phyloP scores from a whole-genome alignment of 495 filamentous ascomycete genomes.

The Apodospora peruviana region DNA sequence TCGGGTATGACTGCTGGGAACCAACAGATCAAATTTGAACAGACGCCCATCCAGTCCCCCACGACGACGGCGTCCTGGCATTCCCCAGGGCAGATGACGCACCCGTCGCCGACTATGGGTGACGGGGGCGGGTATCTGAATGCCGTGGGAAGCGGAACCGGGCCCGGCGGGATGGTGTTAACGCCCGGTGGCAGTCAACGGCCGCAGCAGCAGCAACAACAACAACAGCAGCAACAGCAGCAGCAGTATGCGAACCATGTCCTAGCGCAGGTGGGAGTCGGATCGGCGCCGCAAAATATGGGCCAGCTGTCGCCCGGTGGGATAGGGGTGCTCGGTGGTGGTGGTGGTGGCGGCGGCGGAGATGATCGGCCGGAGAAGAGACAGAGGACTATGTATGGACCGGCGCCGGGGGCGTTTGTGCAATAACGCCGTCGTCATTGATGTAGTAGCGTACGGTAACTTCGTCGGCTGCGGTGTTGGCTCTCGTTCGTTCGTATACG shows the following conservation, averaged over 20 bases:
- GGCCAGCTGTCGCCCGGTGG: constrained; percentile 21
- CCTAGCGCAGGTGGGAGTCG: constrained; percentile 20
- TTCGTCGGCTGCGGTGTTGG: no score
- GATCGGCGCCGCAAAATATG: constrained; percentile 9
- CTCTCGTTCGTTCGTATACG: no score
- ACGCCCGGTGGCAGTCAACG: constrained; percentile 33
- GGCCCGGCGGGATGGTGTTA: constrained; percentile 36
- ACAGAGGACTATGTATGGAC: constrained; percentile 31
- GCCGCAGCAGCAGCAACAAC: constrained; percentile 3
- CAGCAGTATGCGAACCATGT: constrained; percentile 29
- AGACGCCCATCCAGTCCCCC: constrained; percentile 73
- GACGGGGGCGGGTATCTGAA: constrained; percentile 31
- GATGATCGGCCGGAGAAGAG: constrained; percentile 32
- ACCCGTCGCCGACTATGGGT: constrained; percentile 52
- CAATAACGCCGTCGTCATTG: constrained; percentile 5
- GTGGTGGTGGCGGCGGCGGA: background rate
- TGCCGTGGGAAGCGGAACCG: constrained; percentile 29
- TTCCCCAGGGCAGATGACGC: constrained; percentile 63
- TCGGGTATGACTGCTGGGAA: constrained; percentile 14
- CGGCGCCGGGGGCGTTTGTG: constrained; percentile 15
- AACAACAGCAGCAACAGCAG: constrained; percentile 2
- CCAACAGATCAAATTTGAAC: constrained; percentile 71
- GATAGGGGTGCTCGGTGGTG: constrained; percentile 8
- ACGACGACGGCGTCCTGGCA: constrained; percentile 68
- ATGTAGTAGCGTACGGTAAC: no score